Percentiles rank a stretch among this genome's conserved stretches.
Evolutionary conservation across 371 early-diverging fungal genomes (phyloP).

Genomic region (Lichtheimia hyalospora): DNA sequence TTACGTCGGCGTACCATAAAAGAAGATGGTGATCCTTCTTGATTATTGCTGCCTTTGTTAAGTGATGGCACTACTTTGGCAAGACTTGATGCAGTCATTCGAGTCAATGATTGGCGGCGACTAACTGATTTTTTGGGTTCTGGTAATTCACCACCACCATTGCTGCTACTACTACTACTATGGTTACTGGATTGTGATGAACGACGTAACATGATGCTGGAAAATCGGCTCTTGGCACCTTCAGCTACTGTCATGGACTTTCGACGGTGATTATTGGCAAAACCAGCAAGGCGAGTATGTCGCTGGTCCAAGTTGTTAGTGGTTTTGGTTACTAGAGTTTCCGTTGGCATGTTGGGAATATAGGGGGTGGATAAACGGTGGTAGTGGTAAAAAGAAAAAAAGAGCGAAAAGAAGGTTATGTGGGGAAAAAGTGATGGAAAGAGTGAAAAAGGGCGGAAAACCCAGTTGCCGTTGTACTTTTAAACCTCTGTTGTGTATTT

Average conservation of each 20-base stretch:
- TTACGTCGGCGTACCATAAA: slow-evolving; percentile 4
- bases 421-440: neutral
- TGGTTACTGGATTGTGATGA: slow-evolving; percentile 12
- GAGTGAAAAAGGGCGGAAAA: neutral
- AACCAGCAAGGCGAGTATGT: neutral
- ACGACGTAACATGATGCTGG: slow-evolving; percentile 10
- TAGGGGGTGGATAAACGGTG: no score
- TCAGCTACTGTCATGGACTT: neutral
- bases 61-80: slow-evolving; percentile 22
- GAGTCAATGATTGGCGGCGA: slow-evolving; percentile 16
- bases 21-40: slow-evolving; percentile 1
- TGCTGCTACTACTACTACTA: slow-evolving; percentile 4
- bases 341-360: neutral
- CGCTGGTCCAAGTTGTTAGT: neutral
- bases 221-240: slow-evolving; percentile 8
- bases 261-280: neutral
- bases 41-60: slow-evolving; percentile 2
- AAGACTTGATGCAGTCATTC: slow-evolving; percentile 20
- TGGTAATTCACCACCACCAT: neutral
- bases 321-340: neutral
- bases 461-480: no score
- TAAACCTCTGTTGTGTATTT: no score
- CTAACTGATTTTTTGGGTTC: slow-evolving; percentile 2
- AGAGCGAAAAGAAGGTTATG: slow-evolving; percentile 7
- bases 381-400: slow-evolving; percentile 4